A percentile compares a stretch with the other conserved stretches of the same genome.
These are phyloP conservation scores for Penicillium roqueforti DNA, from an alignment of 495 filamentous ascomycete species.

Conservation along the genomic window DNA sequence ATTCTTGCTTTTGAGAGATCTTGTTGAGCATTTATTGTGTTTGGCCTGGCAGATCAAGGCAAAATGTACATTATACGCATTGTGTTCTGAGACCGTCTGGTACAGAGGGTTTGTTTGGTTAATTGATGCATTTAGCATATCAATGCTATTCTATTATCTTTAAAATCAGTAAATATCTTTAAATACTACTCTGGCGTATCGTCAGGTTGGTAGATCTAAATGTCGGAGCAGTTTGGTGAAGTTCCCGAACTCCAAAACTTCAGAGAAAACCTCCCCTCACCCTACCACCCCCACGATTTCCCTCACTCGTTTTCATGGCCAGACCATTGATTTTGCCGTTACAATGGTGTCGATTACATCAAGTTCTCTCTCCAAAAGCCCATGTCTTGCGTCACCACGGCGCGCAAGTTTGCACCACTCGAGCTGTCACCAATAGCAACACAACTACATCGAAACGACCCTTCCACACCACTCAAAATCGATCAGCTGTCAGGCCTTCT, in stretches of 20 bases:
- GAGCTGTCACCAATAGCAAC: constrained; percentile 5
- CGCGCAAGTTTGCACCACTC: constrained; percentile 3
- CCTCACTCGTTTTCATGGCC: constrained; percentile 10
- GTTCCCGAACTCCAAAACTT: constrained; percentile 14
- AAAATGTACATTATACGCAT: constrained; percentile 48
- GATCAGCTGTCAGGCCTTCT: not conserved
- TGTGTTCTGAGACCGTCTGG: constrained; percentile 35
- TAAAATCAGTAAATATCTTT: not conserved
- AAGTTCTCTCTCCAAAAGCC: not conserved
- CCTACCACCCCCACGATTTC: not conserved
- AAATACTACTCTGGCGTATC: not conserved
- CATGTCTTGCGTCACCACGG: not conserved
- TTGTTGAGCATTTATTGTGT: constrained; percentile 27
- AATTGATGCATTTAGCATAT: constrained; percentile 32
- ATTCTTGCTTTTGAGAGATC: constrained; percentile 24
- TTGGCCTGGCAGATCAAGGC: constrained; percentile 26
- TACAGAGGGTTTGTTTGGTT: constrained; percentile 29
- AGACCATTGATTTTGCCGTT: constrained; percentile 6
- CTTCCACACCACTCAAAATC: constrained; percentile 18
- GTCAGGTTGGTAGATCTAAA: not conserved
- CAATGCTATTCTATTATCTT: not conserved
- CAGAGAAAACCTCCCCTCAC: constrained; percentile 6
- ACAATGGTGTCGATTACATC: constrained; percentile 15
- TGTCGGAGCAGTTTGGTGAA: not conserved
- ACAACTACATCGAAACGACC: constrained; percentile 5